These are phyloP conservation scores for Priceomyces medius DNA, from an alignment of 805 yeast species.

Conservation along the genomic window DNA sequence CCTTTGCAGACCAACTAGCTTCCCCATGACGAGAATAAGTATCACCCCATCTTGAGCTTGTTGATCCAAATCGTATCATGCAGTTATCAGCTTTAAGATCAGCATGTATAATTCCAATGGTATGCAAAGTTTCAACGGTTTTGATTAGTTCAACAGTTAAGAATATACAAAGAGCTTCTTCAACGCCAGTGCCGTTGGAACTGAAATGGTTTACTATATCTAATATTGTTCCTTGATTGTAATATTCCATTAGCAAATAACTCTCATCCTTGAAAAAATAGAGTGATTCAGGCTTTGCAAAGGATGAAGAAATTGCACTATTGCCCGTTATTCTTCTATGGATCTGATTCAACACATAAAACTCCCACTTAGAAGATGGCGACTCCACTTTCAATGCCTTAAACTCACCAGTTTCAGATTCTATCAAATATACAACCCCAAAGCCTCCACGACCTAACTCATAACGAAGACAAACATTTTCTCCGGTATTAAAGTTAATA, in stretches of 20 bases:
- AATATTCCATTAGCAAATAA: conserved; percentile 61
- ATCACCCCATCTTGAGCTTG: conserved; percentile 13
- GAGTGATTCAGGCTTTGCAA: conserved; percentile 52
- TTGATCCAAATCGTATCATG: conserved; percentile 57
- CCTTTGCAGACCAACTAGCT: conserved; percentile 51
- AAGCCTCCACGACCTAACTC: conserved; percentile 80
- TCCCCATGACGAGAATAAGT: conserved; percentile 32
- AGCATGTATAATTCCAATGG: conserved; percentile 71
- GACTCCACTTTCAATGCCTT: conserved; percentile 73
- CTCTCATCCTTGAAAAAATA: conserved; percentile 66
- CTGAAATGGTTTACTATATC: conserved; percentile 60
- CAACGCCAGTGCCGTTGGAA: conserved; percentile 30
- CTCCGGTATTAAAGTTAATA: conserved; percentile 44
- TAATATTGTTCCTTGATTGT: conserved; percentile 68
- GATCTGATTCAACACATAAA: conserved; percentile 63
- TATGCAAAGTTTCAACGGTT: conserved; percentile 61
- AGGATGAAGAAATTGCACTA: conserved; percentile 26
- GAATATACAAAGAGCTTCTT: conserved; percentile 63
- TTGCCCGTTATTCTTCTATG: conserved; percentile 35
- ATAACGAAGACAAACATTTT: conserved; percentile 43
- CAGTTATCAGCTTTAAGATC: conserved; percentile 86
- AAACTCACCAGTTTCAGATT: conserved; percentile 50
- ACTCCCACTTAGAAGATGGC: conserved; percentile 79
- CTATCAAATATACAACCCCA: conserved; percentile 74
- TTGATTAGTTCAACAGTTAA: conserved; percentile 64